Percentiles rank a stretch among this genome's conserved stretches.
Conservation (phyloP, 805 yeast genomes). For the Sugiyamaella floridensis region DNA sequence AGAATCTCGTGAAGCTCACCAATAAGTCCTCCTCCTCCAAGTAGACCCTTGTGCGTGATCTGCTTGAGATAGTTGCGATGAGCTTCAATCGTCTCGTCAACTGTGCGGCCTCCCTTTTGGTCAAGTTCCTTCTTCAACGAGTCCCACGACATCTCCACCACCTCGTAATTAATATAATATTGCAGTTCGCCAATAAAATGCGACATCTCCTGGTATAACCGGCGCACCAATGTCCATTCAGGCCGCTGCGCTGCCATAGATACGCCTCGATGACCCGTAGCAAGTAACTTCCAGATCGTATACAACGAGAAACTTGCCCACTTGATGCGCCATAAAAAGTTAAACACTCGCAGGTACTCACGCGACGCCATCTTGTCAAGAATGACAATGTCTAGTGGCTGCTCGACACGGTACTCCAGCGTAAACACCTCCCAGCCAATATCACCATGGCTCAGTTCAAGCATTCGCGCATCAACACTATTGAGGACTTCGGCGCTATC, state of each 20-base stretch:
- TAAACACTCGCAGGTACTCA: slow-evolving; percentile 70
- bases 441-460: slow-evolving; percentile 65
- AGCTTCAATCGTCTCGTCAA: slow-evolving; percentile 30
- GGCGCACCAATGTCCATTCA: slow-evolving; percentile 24
- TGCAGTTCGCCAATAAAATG: slow-evolving; percentile 32
- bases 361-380: slow-evolving; percentile 40
- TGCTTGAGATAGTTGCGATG: slow-evolving; percentile 29
- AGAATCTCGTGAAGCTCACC: slow-evolving; percentile 30
- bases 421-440: slow-evolving; percentile 93
- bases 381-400: slow-evolving; percentile 52
- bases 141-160: slow-evolving; percentile 35
- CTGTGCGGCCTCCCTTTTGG: slow-evolving; percentile 21
- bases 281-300: slow-evolving; percentile 39
- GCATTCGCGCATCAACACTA: slow-evolving; percentile 73
- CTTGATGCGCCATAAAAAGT: slow-evolving; percentile 74
- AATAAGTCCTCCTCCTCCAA: slow-evolving; percentile 26
- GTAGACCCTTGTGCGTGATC: slow-evolving; percentile 28
- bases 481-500: slow-evolving; percentile 37
- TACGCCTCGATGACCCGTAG: slow-evolving; percentile 21
- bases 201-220: slow-evolving; percentile 26
- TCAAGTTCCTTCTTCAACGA: slow-evolving; percentile 22
- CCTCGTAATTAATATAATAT: slow-evolving; percentile 31
- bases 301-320: slow-evolving; percentile 51
- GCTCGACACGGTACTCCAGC: slow-evolving; percentile 53
- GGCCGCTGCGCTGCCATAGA: neutral